Evolutionary conservation across 2,329 filamentous ascomycete genomes (phyloP).

Genomic region (Arthroderma sp.): DNA sequence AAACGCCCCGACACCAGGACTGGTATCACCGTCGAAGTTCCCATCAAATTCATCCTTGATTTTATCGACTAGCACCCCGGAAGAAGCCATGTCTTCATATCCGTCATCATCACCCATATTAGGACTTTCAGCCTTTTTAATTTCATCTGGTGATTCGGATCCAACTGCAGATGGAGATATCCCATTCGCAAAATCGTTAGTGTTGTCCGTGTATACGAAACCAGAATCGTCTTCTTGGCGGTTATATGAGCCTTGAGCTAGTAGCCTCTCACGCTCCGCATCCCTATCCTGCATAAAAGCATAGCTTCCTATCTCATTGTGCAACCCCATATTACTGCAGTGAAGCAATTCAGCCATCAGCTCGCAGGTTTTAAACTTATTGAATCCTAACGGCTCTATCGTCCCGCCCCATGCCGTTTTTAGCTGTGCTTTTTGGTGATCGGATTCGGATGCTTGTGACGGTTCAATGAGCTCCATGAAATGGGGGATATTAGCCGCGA

Average conservation of each 20-base stretch:
- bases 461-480: slow-evolving; percentile 70
- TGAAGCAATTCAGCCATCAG: slow-evolving; percentile 95
- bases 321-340: slow-evolving; percentile 94
- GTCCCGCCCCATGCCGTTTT: slow-evolving; percentile 80
- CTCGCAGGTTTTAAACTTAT: slow-evolving; percentile 97
- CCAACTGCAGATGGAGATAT: slow-evolving; percentile 25
- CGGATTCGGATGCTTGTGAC: slow-evolving; percentile 19
- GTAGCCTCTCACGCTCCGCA: slow-evolving; percentile 61
- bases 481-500: slow-evolving; percentile 79
- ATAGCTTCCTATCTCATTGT: slow-evolving; percentile 86
- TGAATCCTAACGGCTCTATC: slow-evolving; percentile 90
- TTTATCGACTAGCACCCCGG: slow-evolving; percentile 60
- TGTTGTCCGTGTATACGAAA: slow-evolving; percentile 43
- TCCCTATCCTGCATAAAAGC: slow-evolving; percentile 71
- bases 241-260: slow-evolving; percentile 58
- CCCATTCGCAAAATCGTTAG: slow-evolving; percentile 29
- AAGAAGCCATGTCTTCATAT: slow-evolving; percentile 71
- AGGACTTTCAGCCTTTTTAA: slow-evolving; percentile 60
- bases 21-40: slow-evolving; percentile 11
- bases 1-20: slow-evolving; percentile 13
- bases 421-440: slow-evolving; percentile 58
- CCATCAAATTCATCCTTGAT: slow-evolving; percentile 40
- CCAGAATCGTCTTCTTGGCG: slow-evolving; percentile 36
- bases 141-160: slow-evolving; percentile 46
- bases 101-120: slow-evolving; percentile 80